Conservation (phyloP, 768 basidiomycete genomes). For the Tulasnella sp. region DNA sequence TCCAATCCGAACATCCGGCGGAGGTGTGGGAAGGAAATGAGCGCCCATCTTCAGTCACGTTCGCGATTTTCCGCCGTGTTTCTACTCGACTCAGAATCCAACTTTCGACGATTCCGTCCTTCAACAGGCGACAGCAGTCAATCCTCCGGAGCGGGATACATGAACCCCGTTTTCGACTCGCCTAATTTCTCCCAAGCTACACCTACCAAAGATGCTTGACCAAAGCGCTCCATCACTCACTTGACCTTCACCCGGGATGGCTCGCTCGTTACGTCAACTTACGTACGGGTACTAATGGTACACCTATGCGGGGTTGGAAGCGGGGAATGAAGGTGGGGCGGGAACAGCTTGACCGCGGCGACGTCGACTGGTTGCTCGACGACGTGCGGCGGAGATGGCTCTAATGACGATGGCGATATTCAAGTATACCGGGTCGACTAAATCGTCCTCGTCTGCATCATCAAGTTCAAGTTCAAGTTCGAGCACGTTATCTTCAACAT, state of each 20-base stretch:
- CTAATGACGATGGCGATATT: not conserved
- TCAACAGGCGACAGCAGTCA: not conserved
- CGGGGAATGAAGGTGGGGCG: constrained; percentile 7
- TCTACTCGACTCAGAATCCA: too few relatives aligned
- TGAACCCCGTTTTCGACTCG: not conserved
- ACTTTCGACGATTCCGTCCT: too few relatives aligned
- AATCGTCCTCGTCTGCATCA: too few relatives aligned
- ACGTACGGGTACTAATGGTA: constrained; percentile 9
- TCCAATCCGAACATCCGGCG: too few relatives aligned
- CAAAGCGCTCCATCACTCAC: not conserved
- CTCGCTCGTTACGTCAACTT: not conserved
- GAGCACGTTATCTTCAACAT: too few relatives aligned
- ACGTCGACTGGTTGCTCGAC: constrained; percentile 1
- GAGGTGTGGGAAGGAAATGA: too few relatives aligned
- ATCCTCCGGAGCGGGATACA: not conserved
- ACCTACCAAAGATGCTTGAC: not conserved
- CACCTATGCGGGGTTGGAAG: constrained; percentile 13
- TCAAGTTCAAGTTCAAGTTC: too few relatives aligned
- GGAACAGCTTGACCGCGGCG: not conserved
- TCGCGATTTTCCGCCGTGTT: too few relatives aligned
- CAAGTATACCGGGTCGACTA: too few relatives aligned
- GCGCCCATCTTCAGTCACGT: too few relatives aligned
- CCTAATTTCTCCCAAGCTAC: not conserved
- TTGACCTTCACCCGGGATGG: not conserved
- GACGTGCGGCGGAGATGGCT: constrained; percentile 12